Evolutionary conservation across 495 filamentous ascomycete species (phyloP).

Genomic region (Opeltia flavorubescens): DNA sequence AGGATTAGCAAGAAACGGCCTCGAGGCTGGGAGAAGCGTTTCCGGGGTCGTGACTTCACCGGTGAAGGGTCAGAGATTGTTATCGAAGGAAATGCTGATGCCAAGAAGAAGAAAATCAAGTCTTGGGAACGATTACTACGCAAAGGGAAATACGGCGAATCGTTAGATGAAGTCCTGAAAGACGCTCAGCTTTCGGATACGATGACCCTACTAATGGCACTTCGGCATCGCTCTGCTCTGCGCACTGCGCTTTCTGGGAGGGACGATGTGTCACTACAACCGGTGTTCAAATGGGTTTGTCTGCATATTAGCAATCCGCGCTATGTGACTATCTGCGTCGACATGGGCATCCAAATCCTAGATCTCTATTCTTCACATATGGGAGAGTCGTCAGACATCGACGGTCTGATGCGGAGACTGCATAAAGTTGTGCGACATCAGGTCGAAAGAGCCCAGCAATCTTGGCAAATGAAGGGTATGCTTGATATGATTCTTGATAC

Average conservation of each 20-base stretch:
- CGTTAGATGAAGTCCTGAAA: constrained; percentile 66
- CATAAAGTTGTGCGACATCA: constrained; percentile 55
- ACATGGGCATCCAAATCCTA: constrained; percentile 63
- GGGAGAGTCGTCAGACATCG: constrained; percentile 58
- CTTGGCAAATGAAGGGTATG: constrained; percentile 70
- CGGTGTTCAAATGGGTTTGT: constrained; percentile 70
- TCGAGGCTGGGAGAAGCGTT: constrained; percentile 50
- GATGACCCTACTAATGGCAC: constrained; percentile 65
- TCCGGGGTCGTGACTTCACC: constrained; percentile 65
- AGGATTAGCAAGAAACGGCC: constrained; percentile 54
- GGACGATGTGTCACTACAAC: constrained; percentile 70
- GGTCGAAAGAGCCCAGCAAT: constrained; percentile 68
- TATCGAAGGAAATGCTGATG: constrained; percentile 56
- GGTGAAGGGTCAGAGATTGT: constrained; percentile 81
- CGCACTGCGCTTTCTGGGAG: constrained; percentile 65
- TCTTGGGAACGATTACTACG: constrained; percentile 71
- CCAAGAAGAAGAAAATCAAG: constrained; percentile 44
- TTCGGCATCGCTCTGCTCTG: constrained; percentile 78
- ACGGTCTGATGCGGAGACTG: constrained; percentile 46
- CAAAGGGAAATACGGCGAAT: constrained; percentile 58
- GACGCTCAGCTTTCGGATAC: constrained; percentile 43
- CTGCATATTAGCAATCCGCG: constrained; percentile 66
- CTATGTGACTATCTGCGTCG: constrained; percentile 60
- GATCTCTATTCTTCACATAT: constrained; percentile 79
- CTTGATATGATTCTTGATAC: constrained; percentile 47